Evolutionary conservation across 352 stramenopile species (phyloP).

Genomic region (Aphanomyces stellatus): DNA sequence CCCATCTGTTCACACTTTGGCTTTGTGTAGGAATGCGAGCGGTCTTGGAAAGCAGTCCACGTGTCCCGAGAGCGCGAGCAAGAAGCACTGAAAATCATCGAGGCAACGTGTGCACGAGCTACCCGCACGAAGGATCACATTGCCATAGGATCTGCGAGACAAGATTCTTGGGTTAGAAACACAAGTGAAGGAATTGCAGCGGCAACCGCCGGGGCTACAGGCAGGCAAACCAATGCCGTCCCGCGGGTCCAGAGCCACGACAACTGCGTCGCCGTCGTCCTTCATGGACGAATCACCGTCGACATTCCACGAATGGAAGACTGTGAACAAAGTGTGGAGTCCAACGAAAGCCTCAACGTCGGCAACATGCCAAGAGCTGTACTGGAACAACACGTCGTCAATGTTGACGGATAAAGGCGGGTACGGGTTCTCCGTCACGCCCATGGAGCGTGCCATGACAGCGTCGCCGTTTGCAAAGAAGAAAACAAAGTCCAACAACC

Average conservation of each 20-base stretch:
- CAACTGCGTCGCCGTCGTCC: background rate
- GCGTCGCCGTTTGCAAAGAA: background rate
- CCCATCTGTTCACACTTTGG: background rate
- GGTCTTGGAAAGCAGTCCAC: conserved; percentile 10
- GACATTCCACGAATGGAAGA: conserved; percentile 10
- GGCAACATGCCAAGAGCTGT: background rate
- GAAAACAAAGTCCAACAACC: background rate
- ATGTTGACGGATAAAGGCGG: background rate
- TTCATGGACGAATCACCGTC: background rate
- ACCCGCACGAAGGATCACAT: background rate
- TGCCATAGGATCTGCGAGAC: background rate
- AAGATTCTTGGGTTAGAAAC: background rate
- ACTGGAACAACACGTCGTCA: conserved; percentile 8
- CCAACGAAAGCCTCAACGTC: background rate
- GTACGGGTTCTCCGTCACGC: background rate
- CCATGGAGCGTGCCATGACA: conserved; percentile 16
- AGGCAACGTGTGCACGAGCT: background rate
- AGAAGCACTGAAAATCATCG: conserved; percentile 13
- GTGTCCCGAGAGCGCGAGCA: conserved; percentile 5
- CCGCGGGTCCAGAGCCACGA: too few species aligned
- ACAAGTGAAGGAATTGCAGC: conserved; percentile 12
- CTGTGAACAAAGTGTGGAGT: conserved; percentile 7
- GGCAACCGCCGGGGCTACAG: background rate
- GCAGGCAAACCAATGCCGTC: background rate
- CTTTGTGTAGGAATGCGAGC: conserved; percentile 5